A percentile compares a stretch with the other conserved stretches of the same genome.
Evolutionary conservation across 129 eudicot genomes (phyloP).

Genomic region (Artemisia tridentata): DNA sequence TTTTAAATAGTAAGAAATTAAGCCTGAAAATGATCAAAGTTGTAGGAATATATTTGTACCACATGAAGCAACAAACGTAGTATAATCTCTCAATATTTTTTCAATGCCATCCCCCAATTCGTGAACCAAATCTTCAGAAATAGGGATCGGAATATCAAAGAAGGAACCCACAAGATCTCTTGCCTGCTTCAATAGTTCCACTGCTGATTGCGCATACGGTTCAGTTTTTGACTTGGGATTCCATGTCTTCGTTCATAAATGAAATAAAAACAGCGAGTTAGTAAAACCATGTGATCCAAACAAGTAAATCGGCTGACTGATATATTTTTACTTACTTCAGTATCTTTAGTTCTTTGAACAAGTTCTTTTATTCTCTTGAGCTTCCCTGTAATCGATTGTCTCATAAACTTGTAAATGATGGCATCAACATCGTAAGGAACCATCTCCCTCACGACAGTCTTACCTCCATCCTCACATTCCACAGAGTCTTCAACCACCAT

Average conservation of each 20-base stretch:
- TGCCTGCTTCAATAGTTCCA: conserved; percentile 58
- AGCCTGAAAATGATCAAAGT: background rate
- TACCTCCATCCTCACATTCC: conserved; percentile 87
- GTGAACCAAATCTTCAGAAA: conserved; percentile 58
- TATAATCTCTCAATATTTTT: conserved; percentile 51
- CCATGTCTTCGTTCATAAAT: conserved; percentile 62
- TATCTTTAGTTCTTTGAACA: conserved; percentile 66
- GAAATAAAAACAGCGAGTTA: background rate
- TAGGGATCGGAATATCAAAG: conserved; percentile 63
- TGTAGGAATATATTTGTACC: conserved; percentile 39
- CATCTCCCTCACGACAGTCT: conserved; percentile 65
- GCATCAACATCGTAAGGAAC: conserved; percentile 81
- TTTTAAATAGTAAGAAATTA: background rate
- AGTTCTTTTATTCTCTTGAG: conserved; percentile 50
- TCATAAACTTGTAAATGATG: conserved; percentile 49
- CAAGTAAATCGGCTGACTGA: background rate
- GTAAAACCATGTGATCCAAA: background rate
- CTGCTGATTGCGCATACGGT: conserved; percentile 86
- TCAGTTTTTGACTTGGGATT: conserved; percentile 90
- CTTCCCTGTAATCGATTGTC: conserved; percentile 66
- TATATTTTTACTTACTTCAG: conserved; percentile 54
- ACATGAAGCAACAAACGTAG: conserved; percentile 67
- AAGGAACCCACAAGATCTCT: conserved; percentile 63
- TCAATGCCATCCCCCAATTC: conserved; percentile 75
- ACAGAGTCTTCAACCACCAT: conserved; percentile 88